Evolutionary conservation across 805 yeast genomes (phyloP).

Genomic region (Starmerella powellii): DNA sequence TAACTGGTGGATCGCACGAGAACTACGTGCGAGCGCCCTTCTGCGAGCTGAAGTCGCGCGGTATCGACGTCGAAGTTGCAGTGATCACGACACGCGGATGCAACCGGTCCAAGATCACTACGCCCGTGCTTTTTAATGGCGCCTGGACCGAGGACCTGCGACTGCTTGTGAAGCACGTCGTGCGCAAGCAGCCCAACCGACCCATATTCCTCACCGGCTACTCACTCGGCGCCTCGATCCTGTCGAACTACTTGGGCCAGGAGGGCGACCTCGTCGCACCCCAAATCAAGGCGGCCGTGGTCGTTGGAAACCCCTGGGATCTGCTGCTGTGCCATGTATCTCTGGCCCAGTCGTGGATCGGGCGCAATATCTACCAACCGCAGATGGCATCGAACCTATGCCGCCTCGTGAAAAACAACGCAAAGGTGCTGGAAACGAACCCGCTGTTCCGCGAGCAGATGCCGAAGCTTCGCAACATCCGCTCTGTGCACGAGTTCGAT

Average conservation of each 20-base stretch:
- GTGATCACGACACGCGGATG: constrained; percentile 72
- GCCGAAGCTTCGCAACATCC: constrained; percentile 17
- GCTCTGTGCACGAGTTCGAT: constrained; percentile 46
- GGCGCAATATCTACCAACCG: constrained; percentile 39
- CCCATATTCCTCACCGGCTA: constrained; percentile 60
- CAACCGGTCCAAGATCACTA: constrained; percentile 52
- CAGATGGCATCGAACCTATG: constrained; percentile 40
- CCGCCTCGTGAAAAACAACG: constrained; percentile 35
- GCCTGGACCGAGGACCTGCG: constrained; percentile 61
- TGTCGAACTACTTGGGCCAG: constrained; percentile 62
- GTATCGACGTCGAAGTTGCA: constrained; percentile 43
- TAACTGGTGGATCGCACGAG: constrained; percentile 80
- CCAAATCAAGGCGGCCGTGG: constrained; percentile 42
- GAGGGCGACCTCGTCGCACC: constrained; percentile 32
- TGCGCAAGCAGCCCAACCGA: constrained; percentile 45
- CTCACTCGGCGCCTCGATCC: constrained; percentile 64
- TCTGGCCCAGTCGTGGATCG: constrained; percentile 35
- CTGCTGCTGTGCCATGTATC: constrained; percentile 38
- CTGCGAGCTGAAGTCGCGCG: constrained; percentile 23
- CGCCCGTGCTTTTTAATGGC: constrained; percentile 60
- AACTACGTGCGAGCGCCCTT: constrained; percentile 55
- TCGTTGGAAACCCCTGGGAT: constrained; percentile 68
- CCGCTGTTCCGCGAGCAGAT: constrained; percentile 27
- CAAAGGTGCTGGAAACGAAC: constrained; percentile 29
- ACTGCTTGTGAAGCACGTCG: constrained; percentile 41